These are phyloP conservation scores for Kalaharituber pfeilii DNA, from an alignment of 2,329 filamentous ascomycete species.

Conservation along the genomic window DNA sequence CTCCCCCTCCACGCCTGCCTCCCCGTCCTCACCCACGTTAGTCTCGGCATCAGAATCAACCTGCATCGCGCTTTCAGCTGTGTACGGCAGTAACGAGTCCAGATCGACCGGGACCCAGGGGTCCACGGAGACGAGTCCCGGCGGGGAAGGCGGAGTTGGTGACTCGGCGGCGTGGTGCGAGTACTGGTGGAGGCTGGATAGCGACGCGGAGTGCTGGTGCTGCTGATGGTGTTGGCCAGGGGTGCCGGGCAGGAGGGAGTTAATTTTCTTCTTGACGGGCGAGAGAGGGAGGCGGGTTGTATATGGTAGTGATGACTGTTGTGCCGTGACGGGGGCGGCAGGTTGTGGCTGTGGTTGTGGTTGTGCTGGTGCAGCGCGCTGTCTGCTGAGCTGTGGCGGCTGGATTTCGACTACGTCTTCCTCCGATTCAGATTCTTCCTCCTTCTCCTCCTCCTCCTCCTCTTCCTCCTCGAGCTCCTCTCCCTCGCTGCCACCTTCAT, in stretches of 20 bases:
- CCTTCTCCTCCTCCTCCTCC: neutral
- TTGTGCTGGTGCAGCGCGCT: too few relatives aligned
- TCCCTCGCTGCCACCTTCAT: too few relatives aligned
- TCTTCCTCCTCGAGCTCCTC: neutral
- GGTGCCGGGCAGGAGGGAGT: conserved; percentile 7
- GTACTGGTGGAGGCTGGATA: conserved; percentile 24
- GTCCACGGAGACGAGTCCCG: conserved; percentile 33
- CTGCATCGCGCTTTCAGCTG: conserved; percentile 21
- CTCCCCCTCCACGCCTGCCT: conserved; percentile 33
- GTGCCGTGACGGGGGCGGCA: neutral
- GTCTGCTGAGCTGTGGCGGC: too few relatives aligned
- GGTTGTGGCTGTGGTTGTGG: neutral
- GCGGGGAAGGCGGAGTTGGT: conserved; percentile 37
- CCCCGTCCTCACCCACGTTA: conserved; percentile 35
- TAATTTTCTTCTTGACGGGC: conserved; percentile 9
- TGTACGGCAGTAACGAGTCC: conserved; percentile 44
- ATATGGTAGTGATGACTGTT: neutral
- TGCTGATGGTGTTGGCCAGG: conserved; percentile 30
- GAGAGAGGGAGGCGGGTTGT: conserved; percentile 12
- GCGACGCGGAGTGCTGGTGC: conserved; percentile 26
- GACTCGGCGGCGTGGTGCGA: conserved; percentile 31
- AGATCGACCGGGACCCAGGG: conserved; percentile 63
- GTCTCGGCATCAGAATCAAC: conserved; percentile 23
- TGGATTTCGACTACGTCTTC: too few relatives aligned
- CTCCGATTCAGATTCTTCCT: neutral